Percentiles rank a stretch among this genome's conserved stretches.
These are phyloP conservation scores for Fusarium tjaetaba DNA, from an alignment of 2,329 filamentous ascomycete genomes.

Conservation along the genomic window DNA sequence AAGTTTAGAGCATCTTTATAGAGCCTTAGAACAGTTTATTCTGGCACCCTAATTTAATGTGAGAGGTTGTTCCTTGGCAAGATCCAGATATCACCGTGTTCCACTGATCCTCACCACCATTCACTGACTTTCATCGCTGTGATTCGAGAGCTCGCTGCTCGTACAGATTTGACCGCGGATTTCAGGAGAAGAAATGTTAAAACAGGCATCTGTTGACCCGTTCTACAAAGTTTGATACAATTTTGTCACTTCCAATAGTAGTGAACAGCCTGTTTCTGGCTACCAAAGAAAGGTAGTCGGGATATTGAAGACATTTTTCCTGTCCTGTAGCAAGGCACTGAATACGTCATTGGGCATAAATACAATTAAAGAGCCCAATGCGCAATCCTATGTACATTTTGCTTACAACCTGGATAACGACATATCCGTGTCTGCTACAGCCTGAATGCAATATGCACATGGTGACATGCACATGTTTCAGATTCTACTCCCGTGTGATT, in stretches of 20 bases:
- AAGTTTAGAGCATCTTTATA: background rate
- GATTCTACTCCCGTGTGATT: background rate
- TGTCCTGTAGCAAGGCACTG: background rate
- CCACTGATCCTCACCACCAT: background rate
- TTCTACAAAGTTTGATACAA: background rate
- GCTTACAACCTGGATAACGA: background rate
- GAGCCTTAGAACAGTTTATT: background rate
- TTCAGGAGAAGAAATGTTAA: background rate
- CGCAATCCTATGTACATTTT: background rate
- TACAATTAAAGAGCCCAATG: background rate
- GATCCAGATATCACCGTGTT: background rate
- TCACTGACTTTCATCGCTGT: background rate
- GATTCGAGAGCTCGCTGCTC: background rate
- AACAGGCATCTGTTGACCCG: background rate
- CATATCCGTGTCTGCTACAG: background rate
- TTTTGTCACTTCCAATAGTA: background rate
- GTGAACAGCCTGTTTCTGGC: background rate
- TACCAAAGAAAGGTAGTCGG: background rate
- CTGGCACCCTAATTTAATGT: background rate
- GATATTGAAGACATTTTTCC: background rate
- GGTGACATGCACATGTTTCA: background rate
- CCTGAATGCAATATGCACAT: background rate
- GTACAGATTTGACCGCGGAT: background rate
- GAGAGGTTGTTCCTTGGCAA: background rate
- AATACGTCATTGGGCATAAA: background rate